Evolutionary conservation across 441 rosid species (phyloP).

Genomic region (Mallotus japonicus): DNA sequence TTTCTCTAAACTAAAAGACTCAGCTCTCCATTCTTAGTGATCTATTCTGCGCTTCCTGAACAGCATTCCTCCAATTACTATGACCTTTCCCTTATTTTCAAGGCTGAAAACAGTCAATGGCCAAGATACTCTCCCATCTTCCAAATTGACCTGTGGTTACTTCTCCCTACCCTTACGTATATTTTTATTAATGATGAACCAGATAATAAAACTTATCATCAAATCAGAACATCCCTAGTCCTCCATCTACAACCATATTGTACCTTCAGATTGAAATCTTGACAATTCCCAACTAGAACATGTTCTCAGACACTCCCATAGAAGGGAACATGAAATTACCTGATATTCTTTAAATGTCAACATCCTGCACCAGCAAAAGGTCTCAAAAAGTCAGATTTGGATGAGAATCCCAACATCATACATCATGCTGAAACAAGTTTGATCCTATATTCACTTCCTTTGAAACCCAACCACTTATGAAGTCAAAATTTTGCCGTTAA

Average conservation of each 20-base stretch:
- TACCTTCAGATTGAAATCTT: background rate
- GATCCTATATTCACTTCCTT: background rate
- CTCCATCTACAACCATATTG: background rate
- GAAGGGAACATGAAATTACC: background rate
- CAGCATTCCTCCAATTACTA: background rate
- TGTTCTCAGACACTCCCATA: background rate
- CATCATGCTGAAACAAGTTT: background rate
- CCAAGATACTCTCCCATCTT: background rate
- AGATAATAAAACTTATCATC: background rate
- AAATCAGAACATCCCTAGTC: background rate
- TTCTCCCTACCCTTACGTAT: background rate
- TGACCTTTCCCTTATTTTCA: background rate
- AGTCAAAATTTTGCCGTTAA: background rate
- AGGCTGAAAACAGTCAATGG: background rate
- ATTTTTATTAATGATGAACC: background rate
- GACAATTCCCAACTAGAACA: background rate
- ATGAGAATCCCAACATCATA: background rate
- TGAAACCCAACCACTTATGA: background rate
- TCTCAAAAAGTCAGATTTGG: background rate
- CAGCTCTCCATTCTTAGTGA: background rate
- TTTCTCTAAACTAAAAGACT: background rate
- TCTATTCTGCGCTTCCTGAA: background rate
- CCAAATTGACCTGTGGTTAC: background rate
- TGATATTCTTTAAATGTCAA: background rate
- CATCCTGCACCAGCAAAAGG: background rate